phyloP scores from a whole-genome alignment of 2,329 filamentous ascomycete species.

The Conoideocrella luteorostrata region DNA sequence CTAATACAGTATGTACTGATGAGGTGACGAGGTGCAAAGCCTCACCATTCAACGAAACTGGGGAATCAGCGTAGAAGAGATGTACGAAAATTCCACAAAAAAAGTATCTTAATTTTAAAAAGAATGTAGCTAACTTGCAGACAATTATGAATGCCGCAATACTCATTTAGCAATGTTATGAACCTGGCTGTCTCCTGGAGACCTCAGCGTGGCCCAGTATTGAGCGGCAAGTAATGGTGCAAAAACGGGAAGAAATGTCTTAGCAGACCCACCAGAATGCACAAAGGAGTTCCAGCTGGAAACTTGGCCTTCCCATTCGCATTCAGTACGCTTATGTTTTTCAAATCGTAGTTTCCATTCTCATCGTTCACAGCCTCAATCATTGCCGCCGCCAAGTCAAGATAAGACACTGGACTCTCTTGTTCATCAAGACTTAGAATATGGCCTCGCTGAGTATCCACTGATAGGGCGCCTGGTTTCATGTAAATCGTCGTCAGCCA shows the following conservation, averaged over 20 bases:
- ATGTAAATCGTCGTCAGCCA: slow-evolving; percentile 35
- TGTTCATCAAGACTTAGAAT: slow-evolving; percentile 29
- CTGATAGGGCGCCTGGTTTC: slow-evolving; percentile 26
- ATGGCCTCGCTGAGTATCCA: slow-evolving; percentile 29
- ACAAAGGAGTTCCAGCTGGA: not conserved
- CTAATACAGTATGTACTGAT: no score
- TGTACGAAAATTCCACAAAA: no score
- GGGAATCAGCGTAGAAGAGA: no score
- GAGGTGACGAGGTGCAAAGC: no score
- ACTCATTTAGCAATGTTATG: no score
- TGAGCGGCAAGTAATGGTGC: not conserved
- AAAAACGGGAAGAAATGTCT: not conserved
- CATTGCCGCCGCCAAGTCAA: slow-evolving; percentile 31
- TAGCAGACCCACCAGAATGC: not conserved
- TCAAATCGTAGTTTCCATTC: slow-evolving; percentile 18
- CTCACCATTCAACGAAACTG: no score
- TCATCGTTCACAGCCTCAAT: slow-evolving; percentile 36
- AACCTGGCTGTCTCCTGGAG: no score
- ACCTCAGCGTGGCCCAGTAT: not conserved
- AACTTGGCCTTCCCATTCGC: not conserved
- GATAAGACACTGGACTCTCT: slow-evolving; percentile 26
- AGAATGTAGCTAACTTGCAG: no score
- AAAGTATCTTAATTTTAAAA: no score
- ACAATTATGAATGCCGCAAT: no score
- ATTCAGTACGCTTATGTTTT: slow-evolving; percentile 13